Base-by-base conservation (phyloP, 768 basidiomycete genomes). In the Lactarius tabidus region DNA sequence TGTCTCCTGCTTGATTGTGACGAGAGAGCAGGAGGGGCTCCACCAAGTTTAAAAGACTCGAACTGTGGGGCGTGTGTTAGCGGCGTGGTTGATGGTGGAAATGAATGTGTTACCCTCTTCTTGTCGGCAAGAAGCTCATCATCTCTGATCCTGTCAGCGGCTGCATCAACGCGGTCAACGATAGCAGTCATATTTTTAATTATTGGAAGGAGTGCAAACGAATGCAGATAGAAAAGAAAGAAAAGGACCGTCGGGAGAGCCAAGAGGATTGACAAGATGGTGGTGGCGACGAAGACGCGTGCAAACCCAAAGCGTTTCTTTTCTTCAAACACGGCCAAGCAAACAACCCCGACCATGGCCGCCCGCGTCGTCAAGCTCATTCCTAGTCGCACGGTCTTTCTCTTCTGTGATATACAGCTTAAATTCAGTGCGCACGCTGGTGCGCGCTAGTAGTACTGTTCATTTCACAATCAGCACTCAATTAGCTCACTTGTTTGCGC, bases 351-450 rank as follows among this genome's bases (percentile, higher is more conserved):
- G 18, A 61, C 29, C 4, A 33, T 33, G 18, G n/a, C n/a, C n/a
- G n/a, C n/a, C n/a, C n/a, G n/a, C n/a, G n/a, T n/a, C n/a, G n/a
- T n/a, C n/a, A n/a, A n/a, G n/a, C n/a, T n/a, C n/a, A n/a, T 69
- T 76, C 87, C 74, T 43, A 70, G 67, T 3, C 70, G 70, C n/a
- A 76, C 84, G 17, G 72, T 89, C 57, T 84, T 96, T 79, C 83
- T 95, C 64, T 77, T 93, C 31, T 97, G 94, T 74, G 95, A 96
- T 74, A 76, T 95, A 2, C 94, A 95, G 76, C 79, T 82, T 9
- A 82, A 84, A 67, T 89, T 93, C 76, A 77, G 91, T 92, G 69
- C 67, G 85, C 65, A 15, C 20, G 9, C 14, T 1, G 80, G 90
- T 87, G 57, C 43, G 71, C 51, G 6, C 26, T 17, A 39, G 35